A percentile compares a stretch with the other conserved stretches of the same genome.
Conservation (phyloP, 352 stramenopile species). For the Pythium rishiriense region DNA sequence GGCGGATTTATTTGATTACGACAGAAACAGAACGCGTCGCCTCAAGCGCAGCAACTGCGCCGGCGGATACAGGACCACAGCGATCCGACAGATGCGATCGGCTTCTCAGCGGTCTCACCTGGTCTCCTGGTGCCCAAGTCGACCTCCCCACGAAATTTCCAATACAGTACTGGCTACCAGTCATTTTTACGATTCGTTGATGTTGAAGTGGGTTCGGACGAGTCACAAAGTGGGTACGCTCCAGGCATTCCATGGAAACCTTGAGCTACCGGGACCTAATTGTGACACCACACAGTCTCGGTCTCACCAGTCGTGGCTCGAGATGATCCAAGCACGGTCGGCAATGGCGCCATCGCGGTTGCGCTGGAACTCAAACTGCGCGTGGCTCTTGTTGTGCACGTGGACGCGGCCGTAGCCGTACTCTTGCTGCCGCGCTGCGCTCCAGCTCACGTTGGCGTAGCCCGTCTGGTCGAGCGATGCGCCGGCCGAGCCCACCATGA, state of each 20-base stretch:
- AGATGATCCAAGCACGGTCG: conserved; percentile 26
- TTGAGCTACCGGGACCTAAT: conserved; percentile 28
- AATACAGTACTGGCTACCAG: too few relatives aligned
- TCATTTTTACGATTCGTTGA: too few relatives aligned
- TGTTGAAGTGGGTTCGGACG: too few relatives aligned
- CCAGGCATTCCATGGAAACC: conserved; percentile 18
- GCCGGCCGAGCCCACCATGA: conserved; percentile 35
- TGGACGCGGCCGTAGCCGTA: conserved; percentile 35
- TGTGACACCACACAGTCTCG: neutral
- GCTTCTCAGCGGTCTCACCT: too few relatives aligned
- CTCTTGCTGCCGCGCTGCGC: conserved; percentile 14
- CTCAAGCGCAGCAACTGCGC: too few relatives aligned
- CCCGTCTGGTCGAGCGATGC: conserved; percentile 21
- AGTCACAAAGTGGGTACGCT: too few relatives aligned
- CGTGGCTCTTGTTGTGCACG: conserved; percentile 29
- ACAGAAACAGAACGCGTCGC: too few relatives aligned
- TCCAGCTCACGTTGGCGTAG: conserved; percentile 26
- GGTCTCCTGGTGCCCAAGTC: too few relatives aligned
- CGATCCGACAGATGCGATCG: too few relatives aligned
- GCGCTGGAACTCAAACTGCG: conserved; percentile 28
- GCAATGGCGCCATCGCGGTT: conserved; percentile 21
- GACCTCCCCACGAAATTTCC: too few relatives aligned
- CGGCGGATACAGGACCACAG: too few relatives aligned
- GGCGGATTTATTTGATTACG: too few relatives aligned
- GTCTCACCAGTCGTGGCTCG: conserved; percentile 27